Percentiles rank a stretch among this genome's conserved stretches.
Evolutionary conservation across 257 asterid species (phyloP).

Genomic region (Dorcoceras hygrometricum): DNA sequence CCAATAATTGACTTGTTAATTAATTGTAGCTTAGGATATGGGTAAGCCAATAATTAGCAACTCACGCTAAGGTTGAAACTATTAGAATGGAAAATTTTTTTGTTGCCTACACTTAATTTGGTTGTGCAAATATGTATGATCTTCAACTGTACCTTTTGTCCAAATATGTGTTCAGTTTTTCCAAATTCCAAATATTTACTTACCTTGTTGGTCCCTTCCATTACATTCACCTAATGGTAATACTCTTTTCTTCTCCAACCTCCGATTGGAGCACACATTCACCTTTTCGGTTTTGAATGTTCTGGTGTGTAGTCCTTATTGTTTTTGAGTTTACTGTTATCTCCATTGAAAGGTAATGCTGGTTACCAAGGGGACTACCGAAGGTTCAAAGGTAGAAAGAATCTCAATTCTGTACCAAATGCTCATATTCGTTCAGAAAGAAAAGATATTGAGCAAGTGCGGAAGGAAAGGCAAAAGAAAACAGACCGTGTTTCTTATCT

Average conservation of each 20-base stretch:
- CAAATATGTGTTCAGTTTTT: background rate
- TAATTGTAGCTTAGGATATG: background rate
- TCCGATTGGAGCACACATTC: background rate
- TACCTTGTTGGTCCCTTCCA: background rate
- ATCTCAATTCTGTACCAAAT: slow-evolving; percentile 47
- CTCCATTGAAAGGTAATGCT: slow-evolving; percentile 38
- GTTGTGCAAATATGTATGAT: background rate
- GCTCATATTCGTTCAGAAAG: slow-evolving; percentile 84
- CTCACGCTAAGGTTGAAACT: background rate
- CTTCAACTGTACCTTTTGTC: background rate
- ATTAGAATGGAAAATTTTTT: background rate
- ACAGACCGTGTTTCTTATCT: slow-evolving; percentile 56
- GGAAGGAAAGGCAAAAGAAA: slow-evolving; percentile 86
- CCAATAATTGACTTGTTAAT: background rate
- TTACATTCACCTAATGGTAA: background rate
- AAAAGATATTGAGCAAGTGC: slow-evolving; percentile 70
- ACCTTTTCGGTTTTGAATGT: background rate
- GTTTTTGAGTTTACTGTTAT: background rate
- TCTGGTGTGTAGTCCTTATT: background rate
- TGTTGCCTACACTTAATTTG: background rate
- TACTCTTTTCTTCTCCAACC: background rate
- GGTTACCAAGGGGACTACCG: slow-evolving; percentile 50
- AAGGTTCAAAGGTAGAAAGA: slow-evolving; percentile 58
- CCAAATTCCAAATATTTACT: background rate
- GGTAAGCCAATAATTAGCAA: background rate